Conservation (phyloP, 768 basidiomycete species). For the Lentinula edodes region DNA sequence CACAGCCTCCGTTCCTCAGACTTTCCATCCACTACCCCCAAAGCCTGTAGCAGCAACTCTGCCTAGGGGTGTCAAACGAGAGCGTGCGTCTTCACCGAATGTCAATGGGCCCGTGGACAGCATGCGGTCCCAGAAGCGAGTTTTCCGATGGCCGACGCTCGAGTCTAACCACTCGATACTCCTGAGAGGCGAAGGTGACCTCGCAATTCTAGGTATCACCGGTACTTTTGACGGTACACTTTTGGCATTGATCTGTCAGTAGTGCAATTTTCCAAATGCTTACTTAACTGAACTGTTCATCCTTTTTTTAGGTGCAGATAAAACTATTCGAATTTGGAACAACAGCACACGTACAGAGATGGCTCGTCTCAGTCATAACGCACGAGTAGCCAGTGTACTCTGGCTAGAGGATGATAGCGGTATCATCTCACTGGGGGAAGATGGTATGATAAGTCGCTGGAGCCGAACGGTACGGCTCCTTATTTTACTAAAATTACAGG, state of each 20-base stretch:
- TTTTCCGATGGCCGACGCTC: constrained; percentile 44
- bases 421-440: constrained; percentile 49
- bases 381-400: constrained; percentile 39
- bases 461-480: constrained; percentile 40
- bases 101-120: constrained; percentile 13
- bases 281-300: background rate
- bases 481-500: background rate
- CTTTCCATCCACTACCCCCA: constrained; percentile 25
- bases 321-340: constrained; percentile 60
- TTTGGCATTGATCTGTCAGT: constrained; percentile 57
- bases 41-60: constrained; percentile 19
- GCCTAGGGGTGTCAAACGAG: constrained; percentile 33
- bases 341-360: constrained; percentile 43
- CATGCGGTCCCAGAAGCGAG: constrained; percentile 26
- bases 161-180: constrained; percentile 27
- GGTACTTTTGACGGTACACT: constrained; percentile 49
- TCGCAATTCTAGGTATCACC: constrained; percentile 40
- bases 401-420: constrained; percentile 60
- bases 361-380: constrained; percentile 49
- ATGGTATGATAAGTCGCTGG: constrained; percentile 59
- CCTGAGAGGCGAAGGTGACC: constrained; percentile 41
- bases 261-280: background rate
- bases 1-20: background rate
- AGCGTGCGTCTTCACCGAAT: constrained; percentile 13
- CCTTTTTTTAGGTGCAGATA: constrained; percentile 41